A percentile compares a stretch with the other conserved stretches of the same genome.
These are phyloP conservation scores for Aspergillus heteromorphus DNA, from an alignment of 495 filamentous ascomycete species.

Conservation along the genomic window DNA sequence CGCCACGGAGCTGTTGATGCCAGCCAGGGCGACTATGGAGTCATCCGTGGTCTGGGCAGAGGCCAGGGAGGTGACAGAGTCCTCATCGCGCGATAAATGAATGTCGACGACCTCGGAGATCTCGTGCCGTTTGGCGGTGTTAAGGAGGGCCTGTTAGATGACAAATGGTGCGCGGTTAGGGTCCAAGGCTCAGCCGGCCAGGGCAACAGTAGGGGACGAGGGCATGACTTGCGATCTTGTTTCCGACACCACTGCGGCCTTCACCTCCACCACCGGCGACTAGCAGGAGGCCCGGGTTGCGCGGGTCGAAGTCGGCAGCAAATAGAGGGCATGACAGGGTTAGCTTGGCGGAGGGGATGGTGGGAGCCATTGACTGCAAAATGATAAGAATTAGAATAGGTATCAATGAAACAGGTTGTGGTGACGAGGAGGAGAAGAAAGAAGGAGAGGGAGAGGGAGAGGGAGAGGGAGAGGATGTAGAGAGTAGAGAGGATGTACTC, in stretches of 20 bases:
- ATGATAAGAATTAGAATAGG: neutral
- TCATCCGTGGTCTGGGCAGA: conserved; percentile 51
- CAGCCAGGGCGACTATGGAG: conserved; percentile 63
- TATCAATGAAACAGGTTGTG: neutral
- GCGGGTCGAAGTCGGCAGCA: conserved; percentile 80
- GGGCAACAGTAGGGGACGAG: too few relatives aligned
- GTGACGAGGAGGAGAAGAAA: neutral
- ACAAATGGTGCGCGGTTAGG: neutral
- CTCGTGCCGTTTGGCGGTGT: conserved; percentile 56
- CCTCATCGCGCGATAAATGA: conserved; percentile 80
- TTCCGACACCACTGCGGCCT: conserved; percentile 77
- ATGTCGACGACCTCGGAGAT: conserved; percentile 65
- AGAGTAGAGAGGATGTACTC: too few relatives aligned
- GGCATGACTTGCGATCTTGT: conserved; percentile 81
- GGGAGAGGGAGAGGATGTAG: too few relatives aligned
- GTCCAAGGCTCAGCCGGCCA: too few relatives aligned
- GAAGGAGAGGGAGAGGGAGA: neutral
- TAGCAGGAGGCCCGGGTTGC: conserved; percentile 65
- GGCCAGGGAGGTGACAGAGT: conserved; percentile 81
- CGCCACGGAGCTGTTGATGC: conserved; percentile 75
- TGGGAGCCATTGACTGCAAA: conserved; percentile 41
- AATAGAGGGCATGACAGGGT: conserved; percentile 85
- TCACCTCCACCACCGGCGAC: conserved; percentile 92
- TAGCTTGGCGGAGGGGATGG: conserved; percentile 56
- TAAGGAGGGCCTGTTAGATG: conserved; percentile 56